Percentiles rank a stretch among this genome's conserved stretches.
phyloP scores from a whole-genome alignment of 2,329 filamentous ascomycete species.

The Cladosporium halotolerans region DNA sequence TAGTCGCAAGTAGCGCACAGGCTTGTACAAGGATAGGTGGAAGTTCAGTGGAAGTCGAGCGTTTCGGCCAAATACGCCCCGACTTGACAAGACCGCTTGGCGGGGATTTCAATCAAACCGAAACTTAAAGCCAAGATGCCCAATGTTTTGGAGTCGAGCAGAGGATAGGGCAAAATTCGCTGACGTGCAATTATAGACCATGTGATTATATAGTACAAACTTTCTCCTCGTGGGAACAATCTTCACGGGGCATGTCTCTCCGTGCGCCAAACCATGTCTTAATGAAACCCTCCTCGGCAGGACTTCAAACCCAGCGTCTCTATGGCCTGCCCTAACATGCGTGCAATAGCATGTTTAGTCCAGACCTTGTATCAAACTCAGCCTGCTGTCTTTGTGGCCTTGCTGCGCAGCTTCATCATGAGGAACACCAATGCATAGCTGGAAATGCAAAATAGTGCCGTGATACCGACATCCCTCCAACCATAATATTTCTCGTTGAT shows the following conservation, averaged over 20 bases:
- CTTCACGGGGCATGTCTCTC: too few species aligned
- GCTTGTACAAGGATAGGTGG: constrained; percentile 6
- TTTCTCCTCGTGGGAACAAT: too few species aligned
- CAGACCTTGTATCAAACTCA: background rate
- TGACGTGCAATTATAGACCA: too few species aligned
- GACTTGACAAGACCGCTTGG: constrained; percentile 3
- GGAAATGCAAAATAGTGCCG: constrained; percentile 43
- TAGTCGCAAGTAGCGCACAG: background rate
- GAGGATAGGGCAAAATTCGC: too few species aligned
- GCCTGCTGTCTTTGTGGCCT: constrained; percentile 4
- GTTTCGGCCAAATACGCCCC: constrained; percentile 7
- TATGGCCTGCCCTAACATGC: too few species aligned
- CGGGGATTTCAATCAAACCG: background rate
- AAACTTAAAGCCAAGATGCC: background rate
- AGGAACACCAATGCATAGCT: constrained; percentile 3
- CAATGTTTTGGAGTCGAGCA: too few species aligned
- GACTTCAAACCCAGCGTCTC: too few species aligned
- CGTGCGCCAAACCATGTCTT: too few species aligned
- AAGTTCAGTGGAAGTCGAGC: background rate
- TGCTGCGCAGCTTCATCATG: constrained; percentile 31
- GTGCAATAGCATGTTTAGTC: too few species aligned
- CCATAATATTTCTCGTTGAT: constrained; percentile 56
- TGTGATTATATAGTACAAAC: too few species aligned
- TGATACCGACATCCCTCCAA: constrained; percentile 60
- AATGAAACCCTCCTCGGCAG: too few species aligned